Evolutionary conservation across 2,329 filamentous ascomycete species (phyloP), one percentile per base, ranked within the genome.

Genomic region (Chrysoporthe deuterocubensis): DNA sequence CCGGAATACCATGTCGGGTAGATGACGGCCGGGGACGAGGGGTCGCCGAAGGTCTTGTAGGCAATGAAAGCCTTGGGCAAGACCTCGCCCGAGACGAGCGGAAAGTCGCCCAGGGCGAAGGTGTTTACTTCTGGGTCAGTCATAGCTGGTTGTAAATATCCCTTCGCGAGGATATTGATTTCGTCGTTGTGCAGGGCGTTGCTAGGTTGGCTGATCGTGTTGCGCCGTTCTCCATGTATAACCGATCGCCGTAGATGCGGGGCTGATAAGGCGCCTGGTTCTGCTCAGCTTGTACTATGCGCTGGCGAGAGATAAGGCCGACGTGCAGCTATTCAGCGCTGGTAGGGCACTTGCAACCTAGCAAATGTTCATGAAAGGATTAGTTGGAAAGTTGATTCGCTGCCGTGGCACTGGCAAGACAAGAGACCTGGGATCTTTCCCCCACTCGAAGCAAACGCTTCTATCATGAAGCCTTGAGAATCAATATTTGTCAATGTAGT

Each of bases 1-100:
- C 77, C 78, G 64, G 76, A 78, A 76, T 89, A 94, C 92, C 92
- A 94, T 2, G 89, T 89, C 2, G 92, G 92, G 74, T 94, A 94
- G 69, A 94, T 85, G 67, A 94, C 86, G 2, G 88, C 88, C 8
- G 91, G 91, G 6, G 80, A 82, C 0, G 80, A 83, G 0, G 85
- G 76, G 66, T 89, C 81, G 26, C 92, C 92, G 72, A 91, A 90
- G 0, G 91, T 92, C 77, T 91, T 93, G 82, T 92, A 95, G 18
- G 91, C 90, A 65, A 95, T 87, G 73, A 87, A 85, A 1, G 92
- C 92, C 71, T 86, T 77, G 1, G 85, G 82, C 21, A 94, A 83
- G 6, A 79, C 82, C n/a, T 81, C 82, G 50, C 90, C 90, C 37
- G 84, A 88, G 73, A 90, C 86, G 2, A 94, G 85, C 69, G 84